Base-by-base conservation (phyloP, 495 filamentous ascomycete species). In the Pseudevernia furfuracea region DNA sequence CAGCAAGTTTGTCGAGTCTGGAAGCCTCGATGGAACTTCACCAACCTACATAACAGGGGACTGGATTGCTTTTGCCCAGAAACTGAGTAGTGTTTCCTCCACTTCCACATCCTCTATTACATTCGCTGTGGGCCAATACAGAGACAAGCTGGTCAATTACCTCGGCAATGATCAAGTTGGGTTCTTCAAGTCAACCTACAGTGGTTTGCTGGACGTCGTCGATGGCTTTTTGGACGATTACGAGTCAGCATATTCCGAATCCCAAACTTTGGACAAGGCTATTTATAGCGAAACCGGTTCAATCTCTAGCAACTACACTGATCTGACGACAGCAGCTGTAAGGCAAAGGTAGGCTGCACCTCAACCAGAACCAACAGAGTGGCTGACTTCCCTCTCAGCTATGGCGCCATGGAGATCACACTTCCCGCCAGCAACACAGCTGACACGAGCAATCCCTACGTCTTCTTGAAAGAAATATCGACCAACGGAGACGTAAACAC, bases 401-500 rank as follows among this genome's bases (percentile, higher is more conserved):
- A 39, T 81, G 48, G 77, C 59, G 78, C 75, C 12, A 77, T 80
- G 59, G 80, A 82, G 37, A 43, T 81, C 43, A 79, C 74, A 1
- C 77, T 82, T 36, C 73, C 78, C 8, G 67, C 72, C 37, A 14
- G 12, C 17, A 71, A 76, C 43, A 76, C 78, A 38, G 77, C 75
- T 15, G 73, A 77, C 66, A 78, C 75, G 17, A 70, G 70, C 41
- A 72, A 76, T 61, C 71, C 75, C 46, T 70, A 84, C 64, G 74
- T 78, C 17, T 84, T 82, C 58, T 70, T 83, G 64, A 83, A 84
- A 62, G 80, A 82, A 67, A 77, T 82, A 34, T 79, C 76, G 11
- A 80, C 75, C 37, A 74, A 84, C 63, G 81, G 80, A 12, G 81
- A 83, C 60, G 69, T 81, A 58, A 82, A 82, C 60, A 83, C 80